Base-by-base conservation (phyloP, 192 early-diverging fungal genomes). In the Globomyces pollinis-pini region DNA sequence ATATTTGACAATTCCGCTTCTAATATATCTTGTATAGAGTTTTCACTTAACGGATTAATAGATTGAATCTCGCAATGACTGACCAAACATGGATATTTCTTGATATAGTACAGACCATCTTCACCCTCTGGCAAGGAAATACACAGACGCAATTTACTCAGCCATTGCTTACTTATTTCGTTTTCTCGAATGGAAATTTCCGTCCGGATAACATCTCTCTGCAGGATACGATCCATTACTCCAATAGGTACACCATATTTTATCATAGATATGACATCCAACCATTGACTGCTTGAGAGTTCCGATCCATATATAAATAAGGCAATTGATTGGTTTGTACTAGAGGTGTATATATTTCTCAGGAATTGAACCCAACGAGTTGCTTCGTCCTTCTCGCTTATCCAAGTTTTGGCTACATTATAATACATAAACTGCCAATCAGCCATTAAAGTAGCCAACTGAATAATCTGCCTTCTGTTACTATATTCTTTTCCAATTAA, bases 241-340 rank as follows among this genome's bases (percentile, higher is more conserved):
- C n/a, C n/a, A n/a, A n/a, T n/a, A n/a, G 52, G 52, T 8, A 54
- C 33, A 23, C 52, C 52, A 54, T 38, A 54, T 54, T 54, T 54
- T 15, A 54, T 33, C 2, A 54, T 2, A 13, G 52, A 54, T 2
- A 54, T 39, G 9, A 54, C 52, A 54, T 54, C 52, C 16, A 38
- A 39, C 5, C 20, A 3, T 16, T 54, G 52, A 16, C 30, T 33
- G 12, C 33, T 13, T 5, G 6, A 32, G 5, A 54, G 30, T 2
- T 18, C 16, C 3, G 6, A 15, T 23, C 9, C 20, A 23, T 54
- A 16, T 24, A 35, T 32, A 5, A 38, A 33, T 30, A 54, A 20
- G 1, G 33, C 21, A 16, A 39, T 3, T 15, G 52, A 26, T 21
- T 54, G 34, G 3, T 54, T 26, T 8, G 34, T 26, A 7, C 24